phyloP scores from a whole-genome alignment of 2,329 filamentous ascomycete genomes.

The Colletotrichum echinochloae region DNA sequence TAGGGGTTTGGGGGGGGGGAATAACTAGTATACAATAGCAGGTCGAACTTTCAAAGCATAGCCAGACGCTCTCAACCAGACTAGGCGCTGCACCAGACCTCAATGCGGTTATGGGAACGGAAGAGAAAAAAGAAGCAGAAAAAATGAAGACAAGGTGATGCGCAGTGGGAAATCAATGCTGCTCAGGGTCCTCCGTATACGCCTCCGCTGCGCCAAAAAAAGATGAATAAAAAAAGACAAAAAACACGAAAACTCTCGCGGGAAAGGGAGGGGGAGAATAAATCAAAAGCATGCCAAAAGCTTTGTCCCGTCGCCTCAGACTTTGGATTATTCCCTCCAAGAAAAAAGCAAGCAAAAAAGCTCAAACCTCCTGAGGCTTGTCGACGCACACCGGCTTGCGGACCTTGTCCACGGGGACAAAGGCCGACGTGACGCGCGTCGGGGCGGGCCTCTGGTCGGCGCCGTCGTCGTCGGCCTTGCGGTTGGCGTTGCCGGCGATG shows the following conservation, averaged over 20 bases:
- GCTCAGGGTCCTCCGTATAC: slow-evolving; percentile 7
- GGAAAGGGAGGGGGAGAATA: neutral
- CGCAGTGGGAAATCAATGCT: slow-evolving; percentile 1
- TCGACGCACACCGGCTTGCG: neutral
- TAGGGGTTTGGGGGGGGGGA: neutral
- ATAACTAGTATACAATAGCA: slow-evolving; percentile 6
- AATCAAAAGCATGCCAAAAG: neutral
- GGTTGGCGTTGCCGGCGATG: slow-evolving; percentile 16
- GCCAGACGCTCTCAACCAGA: neutral
- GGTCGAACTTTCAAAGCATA: neutral
- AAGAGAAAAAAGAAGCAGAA: too few relatives aligned
- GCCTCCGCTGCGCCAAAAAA: slow-evolving; percentile 9
- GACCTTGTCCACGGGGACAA: slow-evolving; percentile 6
- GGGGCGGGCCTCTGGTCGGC: slow-evolving; percentile 19
- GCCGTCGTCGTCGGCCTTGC: neutral
- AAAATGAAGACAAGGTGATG: neutral
- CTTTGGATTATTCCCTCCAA: neutral
- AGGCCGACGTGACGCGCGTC: slow-evolving; percentile 14
- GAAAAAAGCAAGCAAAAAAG: too few relatives aligned
- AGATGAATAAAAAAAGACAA: neutral
- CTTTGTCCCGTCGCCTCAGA: neutral
- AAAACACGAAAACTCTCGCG: neutral
- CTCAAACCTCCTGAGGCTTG: neutral
- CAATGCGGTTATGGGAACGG: neutral
- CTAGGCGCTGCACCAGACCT: neutral